Evolutionary conservation across 2,329 filamentous ascomycete species (phyloP), one percentile per base, ranked within the genome.

Genomic region (Fusarium sp.): DNA sequence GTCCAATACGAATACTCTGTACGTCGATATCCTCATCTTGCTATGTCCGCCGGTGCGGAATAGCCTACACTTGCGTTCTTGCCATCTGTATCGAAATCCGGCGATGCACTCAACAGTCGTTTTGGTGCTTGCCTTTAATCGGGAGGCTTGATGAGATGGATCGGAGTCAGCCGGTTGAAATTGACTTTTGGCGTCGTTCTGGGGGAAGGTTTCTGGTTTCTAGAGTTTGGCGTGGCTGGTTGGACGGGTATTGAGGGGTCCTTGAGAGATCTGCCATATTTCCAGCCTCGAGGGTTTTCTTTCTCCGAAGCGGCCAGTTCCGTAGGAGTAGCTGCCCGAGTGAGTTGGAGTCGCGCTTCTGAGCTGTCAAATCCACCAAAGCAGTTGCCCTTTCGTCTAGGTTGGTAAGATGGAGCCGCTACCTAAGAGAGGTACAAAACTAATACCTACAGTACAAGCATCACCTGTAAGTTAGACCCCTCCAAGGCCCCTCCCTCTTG

Each of bases 141-240:
- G 44, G 22, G 23, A 40, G 17, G 30, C 6, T 32, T 11, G 30
- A 32, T 32, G 14, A 32, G 11, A 32, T 32, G 30, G 30, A 54
- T 62, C 59, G 59, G 44, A 23, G 65, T 40, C 45, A 46, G 49
- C 64, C 51, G 58, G 47, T 68, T 68, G 46, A 58, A 60, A 68
- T 68, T 68, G 65, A 54, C 60, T 68, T 68, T 68, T 50, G 56
- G 47, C 32, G 45, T 51, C 44, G 17, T 49, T 35, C 22, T 40
- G 17, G 49, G 56, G 55, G 55, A 62, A 55, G 49, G 17, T 41
- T 66, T 66, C 48, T 56, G 55, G n/a, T 39, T 66, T 66, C 48
- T 56, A 46, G 49, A 39, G 41, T 55, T 35, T 27, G 33, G 30
- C 37, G 63, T 68, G 50, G 59, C 50, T 68, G 54, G 59, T 48